Conservation (phyloP, 176 grass and related monocot genomes). For the Echinochloa phyllopogon region DNA sequence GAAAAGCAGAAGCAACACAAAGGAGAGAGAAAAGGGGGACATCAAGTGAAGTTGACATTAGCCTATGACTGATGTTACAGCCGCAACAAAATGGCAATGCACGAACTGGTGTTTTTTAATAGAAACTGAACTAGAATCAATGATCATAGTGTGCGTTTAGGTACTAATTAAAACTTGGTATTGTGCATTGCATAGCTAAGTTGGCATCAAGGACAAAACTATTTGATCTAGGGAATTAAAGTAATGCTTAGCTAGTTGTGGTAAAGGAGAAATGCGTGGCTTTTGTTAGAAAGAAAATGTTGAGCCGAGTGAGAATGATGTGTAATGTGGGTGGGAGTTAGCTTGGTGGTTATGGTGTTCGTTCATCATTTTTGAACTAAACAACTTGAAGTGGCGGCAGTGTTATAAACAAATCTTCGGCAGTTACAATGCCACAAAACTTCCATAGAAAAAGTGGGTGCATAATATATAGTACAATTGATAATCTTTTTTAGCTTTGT, state of each 20-base stretch:
- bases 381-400: slow-evolving; percentile 29
- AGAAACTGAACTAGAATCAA: not conserved
- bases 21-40: not conserved
- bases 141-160: not conserved
- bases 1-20: slow-evolving; percentile 36
- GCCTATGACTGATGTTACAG: slow-evolving; percentile 41
- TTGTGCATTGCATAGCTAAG: slow-evolving; percentile 1
- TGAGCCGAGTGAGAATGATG: slow-evolving; percentile 28
- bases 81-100: slow-evolving; percentile 5
- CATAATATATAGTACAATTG: slow-evolving; percentile 1
- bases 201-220: not conserved
- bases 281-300: slow-evolving; percentile 43
- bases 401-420: slow-evolving; percentile 35
- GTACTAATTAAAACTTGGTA: not conserved
- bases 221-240: slow-evolving; percentile 10
- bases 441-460: not conserved
- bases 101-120: not conserved
- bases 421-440: slow-evolving; percentile 36
- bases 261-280: slow-evolving; percentile 38
- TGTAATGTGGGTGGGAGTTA: slow-evolving; percentile 30
- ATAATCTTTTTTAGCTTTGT: not conserved
- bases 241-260: slow-evolving; percentile 28
- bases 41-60: slow-evolving; percentile 36
- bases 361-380: slow-evolving; percentile 42
- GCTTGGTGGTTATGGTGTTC: slow-evolving; percentile 40